These are phyloP conservation scores for Neofusicoccum cordaticola DNA, from an alignment of 2,329 filamentous ascomycete genomes.

Conservation along the genomic window DNA sequence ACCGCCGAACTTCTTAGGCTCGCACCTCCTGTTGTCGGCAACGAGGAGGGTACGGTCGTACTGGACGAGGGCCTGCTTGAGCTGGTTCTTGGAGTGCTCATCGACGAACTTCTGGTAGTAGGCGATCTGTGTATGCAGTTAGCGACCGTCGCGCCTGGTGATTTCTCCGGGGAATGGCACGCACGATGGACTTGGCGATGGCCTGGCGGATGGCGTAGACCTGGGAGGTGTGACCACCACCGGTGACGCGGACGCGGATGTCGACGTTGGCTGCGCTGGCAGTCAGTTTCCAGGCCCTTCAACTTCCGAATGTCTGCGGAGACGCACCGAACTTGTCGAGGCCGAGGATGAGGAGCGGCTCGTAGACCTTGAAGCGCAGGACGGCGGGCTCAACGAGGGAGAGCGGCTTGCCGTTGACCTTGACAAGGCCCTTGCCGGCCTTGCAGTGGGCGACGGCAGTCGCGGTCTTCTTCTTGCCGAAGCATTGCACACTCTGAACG, in stretches of 20 bases:
- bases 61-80: conserved; percentile 94
- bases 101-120: conserved; percentile 99
- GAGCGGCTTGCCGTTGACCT: conserved; percentile 97
- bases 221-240: conserved; percentile 97
- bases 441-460: conserved; percentile 91
- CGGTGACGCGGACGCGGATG: conserved; percentile 92
- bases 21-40: conserved; percentile 97
- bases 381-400: conserved; percentile 92
- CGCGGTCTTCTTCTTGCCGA: conserved; percentile 78
- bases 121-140: conserved; percentile 55
- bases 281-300: conserved; percentile 21
- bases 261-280: conserved; percentile 68
- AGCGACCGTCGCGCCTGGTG: neutral
- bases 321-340: conserved; percentile 83
- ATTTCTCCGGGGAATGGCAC: conserved; percentile 21
- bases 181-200: conserved; percentile 88
- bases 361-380: conserved; percentile 99
- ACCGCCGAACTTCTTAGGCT: conserved; percentile 98
- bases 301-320: neutral
- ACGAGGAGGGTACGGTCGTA: conserved; percentile 98
- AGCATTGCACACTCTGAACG: conserved; percentile 70
- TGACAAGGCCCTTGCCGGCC: conserved; percentile 86
- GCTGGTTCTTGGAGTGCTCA: conserved; percentile 99
- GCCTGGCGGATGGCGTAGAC: conserved; percentile 98
- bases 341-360: conserved; percentile 94